Evolutionary conservation across 2,329 filamentous ascomycete species (phyloP).

Genomic region (Phoma herbarum): DNA sequence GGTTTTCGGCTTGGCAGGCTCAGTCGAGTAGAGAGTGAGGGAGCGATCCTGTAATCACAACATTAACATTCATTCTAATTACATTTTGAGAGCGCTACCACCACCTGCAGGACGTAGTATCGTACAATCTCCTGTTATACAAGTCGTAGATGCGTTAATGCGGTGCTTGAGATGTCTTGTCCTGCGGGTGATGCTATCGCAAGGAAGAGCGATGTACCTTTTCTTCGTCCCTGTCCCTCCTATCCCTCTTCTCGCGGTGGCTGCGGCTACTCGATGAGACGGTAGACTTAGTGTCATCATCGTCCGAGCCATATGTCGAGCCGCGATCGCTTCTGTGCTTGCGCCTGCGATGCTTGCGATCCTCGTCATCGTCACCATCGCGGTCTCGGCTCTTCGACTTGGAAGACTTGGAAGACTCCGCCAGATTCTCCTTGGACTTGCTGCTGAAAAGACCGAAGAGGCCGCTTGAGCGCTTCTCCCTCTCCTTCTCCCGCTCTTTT

Average conservation of each 20-base stretch:
- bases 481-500: constrained; percentile 45
- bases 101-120: constrained; percentile 9
- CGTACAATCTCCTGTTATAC: constrained; percentile 1
- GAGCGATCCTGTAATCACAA: constrained; percentile 44
- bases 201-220: constrained; percentile 51
- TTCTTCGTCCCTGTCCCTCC: constrained; percentile 45
- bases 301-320: constrained; percentile 51
- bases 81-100: constrained; percentile 34
- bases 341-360: constrained; percentile 57
- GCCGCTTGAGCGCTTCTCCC: constrained; percentile 56
- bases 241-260: constrained; percentile 53
- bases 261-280: constrained; percentile 47
- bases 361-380: constrained; percentile 47
- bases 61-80: constrained; percentile 46
- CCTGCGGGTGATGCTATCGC: constrained; percentile 29
- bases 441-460: constrained; percentile 58
- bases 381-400: constrained; percentile 45
- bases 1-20: constrained; percentile 39
- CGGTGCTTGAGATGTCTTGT: neutral
- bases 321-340: constrained; percentile 52
- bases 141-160: constrained; percentile 1
- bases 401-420: constrained; percentile 46
- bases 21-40: constrained; percentile 36
- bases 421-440: constrained; percentile 53
- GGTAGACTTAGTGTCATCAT: constrained; percentile 49